Conservation (phyloP, 1,284 basidiomycete genomes). For the Apiotrichum veenhuisii region DNA sequence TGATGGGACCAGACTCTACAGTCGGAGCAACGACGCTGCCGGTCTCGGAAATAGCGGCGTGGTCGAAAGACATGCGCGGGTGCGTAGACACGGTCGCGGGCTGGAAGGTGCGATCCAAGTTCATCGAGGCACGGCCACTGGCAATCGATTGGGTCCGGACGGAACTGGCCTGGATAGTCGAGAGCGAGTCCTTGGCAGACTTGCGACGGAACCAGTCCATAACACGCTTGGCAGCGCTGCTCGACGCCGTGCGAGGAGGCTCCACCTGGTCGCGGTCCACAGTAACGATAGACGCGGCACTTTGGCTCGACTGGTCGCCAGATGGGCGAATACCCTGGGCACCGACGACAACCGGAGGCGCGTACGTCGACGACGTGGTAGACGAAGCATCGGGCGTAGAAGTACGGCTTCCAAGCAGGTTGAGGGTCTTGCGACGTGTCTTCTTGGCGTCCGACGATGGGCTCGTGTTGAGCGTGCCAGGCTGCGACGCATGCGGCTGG, state of each 20-base stretch:
- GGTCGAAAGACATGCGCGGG: slow-evolving; percentile 6
- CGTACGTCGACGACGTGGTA: slow-evolving; percentile 3
- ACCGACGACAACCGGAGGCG: slow-evolving; percentile 17
- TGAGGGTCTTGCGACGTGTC: slow-evolving; percentile 34
- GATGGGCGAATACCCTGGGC: slow-evolving; percentile 23
- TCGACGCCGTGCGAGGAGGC: slow-evolving; percentile 43
- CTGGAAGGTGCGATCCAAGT: not conserved
- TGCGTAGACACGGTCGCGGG: not conserved
- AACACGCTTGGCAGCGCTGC: slow-evolving; percentile 58
- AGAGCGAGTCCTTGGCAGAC: slow-evolving; percentile 49
- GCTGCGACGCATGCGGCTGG: not conserved
- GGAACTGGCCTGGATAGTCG: slow-evolving; percentile 24
- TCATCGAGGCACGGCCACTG: not conserved
- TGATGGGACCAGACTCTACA: slow-evolving; percentile 17
- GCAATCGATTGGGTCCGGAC: slow-evolving; percentile 22
- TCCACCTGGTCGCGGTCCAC: slow-evolving; percentile 32
- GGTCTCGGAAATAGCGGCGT: not conserved
- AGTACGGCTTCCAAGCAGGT: slow-evolving; percentile 24
- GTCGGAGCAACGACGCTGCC: slow-evolving; percentile 21
- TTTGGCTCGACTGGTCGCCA: slow-evolving; percentile 24
- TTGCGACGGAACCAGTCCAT: slow-evolving; percentile 63
- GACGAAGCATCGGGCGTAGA: slow-evolving; percentile 8
- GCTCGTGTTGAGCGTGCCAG: slow-evolving; percentile 4
- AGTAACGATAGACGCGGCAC: slow-evolving; percentile 38
- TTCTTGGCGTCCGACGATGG: slow-evolving; percentile 28